Percentiles rank a stretch among this genome's conserved stretches.
phyloP scores from a whole-genome alignment of 352 stramenopile species.

The Pythium plurisporium region DNA sequence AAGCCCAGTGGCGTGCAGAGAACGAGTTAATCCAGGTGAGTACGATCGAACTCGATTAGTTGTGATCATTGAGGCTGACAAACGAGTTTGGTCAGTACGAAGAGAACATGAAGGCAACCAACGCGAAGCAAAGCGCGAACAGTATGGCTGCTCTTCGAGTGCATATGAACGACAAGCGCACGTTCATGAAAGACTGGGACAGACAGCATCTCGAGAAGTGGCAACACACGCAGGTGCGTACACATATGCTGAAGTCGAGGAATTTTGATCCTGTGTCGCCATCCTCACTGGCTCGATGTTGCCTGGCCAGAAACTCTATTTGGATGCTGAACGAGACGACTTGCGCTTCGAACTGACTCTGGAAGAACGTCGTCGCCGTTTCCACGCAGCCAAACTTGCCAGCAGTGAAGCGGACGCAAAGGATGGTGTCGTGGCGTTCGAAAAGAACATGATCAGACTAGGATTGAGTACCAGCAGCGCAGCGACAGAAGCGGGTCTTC shows the following conservation, averaged over 20 bases:
- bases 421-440: slow-evolving; percentile 49
- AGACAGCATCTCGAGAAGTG: slow-evolving; percentile 45
- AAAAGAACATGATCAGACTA: slow-evolving; percentile 61
- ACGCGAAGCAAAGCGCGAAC: slow-evolving; percentile 19
- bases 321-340: slow-evolving; percentile 42
- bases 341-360: slow-evolving; percentile 59
- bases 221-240: slow-evolving; percentile 53
- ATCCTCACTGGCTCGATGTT: background rate
- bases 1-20: slow-evolving; percentile 51
- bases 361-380: slow-evolving; percentile 37
- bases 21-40: slow-evolving; percentile 39
- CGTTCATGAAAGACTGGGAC: slow-evolving; percentile 65
- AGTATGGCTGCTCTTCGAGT: slow-evolving; percentile 29
- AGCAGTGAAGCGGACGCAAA: slow-evolving; percentile 34
- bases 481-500: slow-evolving; percentile 22
- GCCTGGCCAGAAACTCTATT: slow-evolving; percentile 24
- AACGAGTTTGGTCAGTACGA: slow-evolving; percentile 23
- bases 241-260: no score
- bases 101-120: slow-evolving; percentile 22
- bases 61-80: background rate
- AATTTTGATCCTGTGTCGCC: no score
- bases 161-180: slow-evolving; percentile 53
- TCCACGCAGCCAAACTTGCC: slow-evolving; percentile 21
- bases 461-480: slow-evolving; percentile 28
- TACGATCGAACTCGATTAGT: background rate